Evolutionary conservation across 805 yeast genomes (phyloP), one percentile per base, ranked within the genome.

Genomic region (Kodamaea kaohsiungensis): DNA sequence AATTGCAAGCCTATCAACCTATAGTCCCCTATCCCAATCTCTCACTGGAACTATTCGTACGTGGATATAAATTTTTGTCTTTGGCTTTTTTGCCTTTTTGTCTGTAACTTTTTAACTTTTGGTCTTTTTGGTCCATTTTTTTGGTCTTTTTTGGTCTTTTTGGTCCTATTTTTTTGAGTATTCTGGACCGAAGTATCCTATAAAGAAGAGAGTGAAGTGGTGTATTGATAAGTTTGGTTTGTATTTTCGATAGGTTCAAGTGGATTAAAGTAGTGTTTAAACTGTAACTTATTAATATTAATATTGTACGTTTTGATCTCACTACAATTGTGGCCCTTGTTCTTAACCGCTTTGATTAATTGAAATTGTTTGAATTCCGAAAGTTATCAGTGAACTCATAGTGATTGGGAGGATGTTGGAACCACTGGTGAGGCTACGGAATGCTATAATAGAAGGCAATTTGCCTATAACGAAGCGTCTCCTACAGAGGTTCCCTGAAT

Each of bases 401-500:
- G 35, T 30, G 3, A 5, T 5, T 12, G 35, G 35, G 35, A 85
- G 35, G 35, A 85, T 85, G 87, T 71, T 76, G 18, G 91, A 87
- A 53, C 88, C 91, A 1, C 72, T 85, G 35, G 65, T 71, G 13
- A 72, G 96, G 52, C 79, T 90, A n/a, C 80, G 96, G 49, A 76
- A 76, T 49, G 91, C 95, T 1, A 78, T 91, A 18, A 71, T 77
- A 4, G 76, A 77, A 37, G 91, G 90, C 50, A 85, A 86, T 56
- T 72, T 82, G 17, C 75, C 82, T 37, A 84, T 87, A 12, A 91
- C 85, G 15, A 77, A 80, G 58, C 79, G 93, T 22, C 72, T 90
- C 6, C 68, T 90, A n/a, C 75, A 79, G 51, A 76, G 91, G 39
- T 86, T 78, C 59, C 95, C 96, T 0, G 86, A 83, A 33, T 74